Evolutionary conservation across 805 yeast species (phyloP), one percentile per base, ranked within the genome.

Genomic region (Wickerhamiella sergipiensis): DNA sequence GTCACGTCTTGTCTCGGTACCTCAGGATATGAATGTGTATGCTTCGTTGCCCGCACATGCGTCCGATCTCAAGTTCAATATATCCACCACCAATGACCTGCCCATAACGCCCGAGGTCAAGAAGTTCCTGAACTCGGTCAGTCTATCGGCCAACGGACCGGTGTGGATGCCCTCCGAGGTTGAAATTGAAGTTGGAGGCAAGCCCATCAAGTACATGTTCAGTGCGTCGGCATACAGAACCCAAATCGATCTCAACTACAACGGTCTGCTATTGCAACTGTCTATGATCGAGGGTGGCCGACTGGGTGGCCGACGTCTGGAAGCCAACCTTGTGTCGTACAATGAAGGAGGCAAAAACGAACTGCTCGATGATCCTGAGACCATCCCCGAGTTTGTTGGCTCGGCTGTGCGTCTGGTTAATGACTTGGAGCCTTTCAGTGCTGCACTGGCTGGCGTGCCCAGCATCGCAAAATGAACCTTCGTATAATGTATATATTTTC

Each of bases 261-360:
- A 64, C 13, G 68, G 65, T 9, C 47, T 43, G 13, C 47, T 62
- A 24, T 62, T 76, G 18, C 78, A 76, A 54, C 67, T 70, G 49
- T 67, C 73, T 43, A 60, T 70, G 17, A 64, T 75, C 17, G 83
- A 79, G 58, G 81, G 81, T n/a, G 83, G 83, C 3, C 62, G 70
- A 6, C 65, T 76, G 45, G 82, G 81, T 12, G 83, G 83, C 1
- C 66, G 79, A 52, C 64, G 70, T 23, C 54, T 67, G 8, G 83
- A 79, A 60, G 69, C 76, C 50, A 66, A 71, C 53, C 62, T 79
- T 54, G 72, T 76, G 46, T 70, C 76, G 18, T 58, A 51, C 46
- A 49, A 36, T 36, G 40, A 36, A 13, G 40, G 40, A 4, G 40
- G 40, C 18, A 36, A 36, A 17, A 5, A 4, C 13, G 19, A 36